These are phyloP conservation scores for Mycena leptocephala DNA, from an alignment of 768 basidiomycete genomes.

Conservation along the genomic window DNA sequence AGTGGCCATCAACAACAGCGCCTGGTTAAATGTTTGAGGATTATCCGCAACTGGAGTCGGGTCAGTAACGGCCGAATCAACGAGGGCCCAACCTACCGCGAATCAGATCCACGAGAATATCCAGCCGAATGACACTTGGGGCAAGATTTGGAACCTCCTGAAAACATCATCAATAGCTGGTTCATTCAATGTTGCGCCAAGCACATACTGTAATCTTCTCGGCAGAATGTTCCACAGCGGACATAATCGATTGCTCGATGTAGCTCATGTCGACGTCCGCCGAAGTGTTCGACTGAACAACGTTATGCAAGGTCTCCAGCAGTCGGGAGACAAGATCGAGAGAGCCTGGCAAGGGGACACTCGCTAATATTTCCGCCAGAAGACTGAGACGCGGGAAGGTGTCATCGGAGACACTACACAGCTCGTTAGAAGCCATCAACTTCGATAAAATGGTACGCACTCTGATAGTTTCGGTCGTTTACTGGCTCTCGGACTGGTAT, in stretches of 20 bases:
- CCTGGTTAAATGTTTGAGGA: constrained; percentile 96
- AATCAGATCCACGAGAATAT: constrained; percentile 91
- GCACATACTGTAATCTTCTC: constrained; percentile 68
- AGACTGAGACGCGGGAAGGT: constrained; percentile 67
- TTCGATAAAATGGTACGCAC: constrained; percentile 54
- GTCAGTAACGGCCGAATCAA: constrained; percentile 9
- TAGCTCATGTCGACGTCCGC: constrained; percentile 81
- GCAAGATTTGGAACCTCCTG: constrained; percentile 70
- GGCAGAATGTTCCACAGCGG: constrained; percentile 80
- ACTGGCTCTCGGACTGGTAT: constrained; percentile 61
- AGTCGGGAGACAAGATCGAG: constrained; percentile 80
- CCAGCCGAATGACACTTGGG: constrained; percentile 79
- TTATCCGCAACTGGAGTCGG: constrained; percentile 81
- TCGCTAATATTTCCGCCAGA: constrained; percentile 80
- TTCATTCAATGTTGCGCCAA: neutral
- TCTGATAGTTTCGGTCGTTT: constrained; percentile 78
- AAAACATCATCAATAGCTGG: neutral
- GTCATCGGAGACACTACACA: constrained; percentile 51
- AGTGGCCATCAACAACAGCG: constrained; percentile 88
- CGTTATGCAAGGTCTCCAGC: constrained; percentile 79
- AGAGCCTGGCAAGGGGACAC: constrained; percentile 78
- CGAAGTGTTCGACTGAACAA: constrained; percentile 71
- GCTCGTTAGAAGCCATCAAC: neutral
- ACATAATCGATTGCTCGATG: constrained; percentile 88
- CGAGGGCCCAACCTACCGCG: constrained; percentile 65